Percentiles rank a stretch among this genome's conserved stretches.
Evolutionary conservation across 2,329 filamentous ascomycete species (phyloP).

Genomic region (Periconia digitata): DNA sequence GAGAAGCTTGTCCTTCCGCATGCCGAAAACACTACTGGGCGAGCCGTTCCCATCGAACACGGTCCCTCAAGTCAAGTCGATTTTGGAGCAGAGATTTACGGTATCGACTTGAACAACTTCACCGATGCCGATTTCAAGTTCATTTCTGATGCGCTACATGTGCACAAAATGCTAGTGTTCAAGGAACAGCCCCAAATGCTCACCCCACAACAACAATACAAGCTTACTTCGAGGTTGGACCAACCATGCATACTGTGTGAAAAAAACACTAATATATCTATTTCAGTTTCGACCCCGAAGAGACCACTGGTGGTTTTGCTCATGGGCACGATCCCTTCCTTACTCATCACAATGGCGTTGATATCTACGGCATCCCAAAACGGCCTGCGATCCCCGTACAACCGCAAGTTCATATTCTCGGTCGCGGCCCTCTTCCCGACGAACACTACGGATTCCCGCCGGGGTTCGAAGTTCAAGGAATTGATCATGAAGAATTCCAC

Average conservation of each 20-base stretch:
- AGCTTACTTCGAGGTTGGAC: conserved; percentile 7
- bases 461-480: conserved; percentile 14
- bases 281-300: conserved; percentile 12
- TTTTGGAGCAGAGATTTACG: conserved; percentile 13
- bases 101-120: conserved; percentile 15
- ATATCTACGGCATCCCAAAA: conserved; percentile 13
- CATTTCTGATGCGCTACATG: conserved; percentile 9
- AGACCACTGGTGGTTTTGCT: conserved; percentile 12
- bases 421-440: conserved; percentile 10
- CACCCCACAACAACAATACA: conserved; percentile 11
- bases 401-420: conserved; percentile 14
- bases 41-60: conserved; percentile 8
- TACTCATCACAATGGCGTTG: conserved; percentile 8
- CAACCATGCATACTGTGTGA: not conserved
- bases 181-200: conserved; percentile 13
- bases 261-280: not conserved
- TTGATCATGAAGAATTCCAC: conserved; percentile 14
- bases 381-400: conserved; percentile 12
- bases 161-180: conserved; percentile 12
- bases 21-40: conserved; percentile 6
- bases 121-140: conserved; percentile 13
- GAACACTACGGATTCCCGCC: conserved; percentile 13
- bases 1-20: conserved; percentile 4
- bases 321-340: conserved; percentile 14
- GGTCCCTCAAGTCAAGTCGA: conserved; percentile 5